Base-by-base conservation (phyloP, 2,329 filamentous ascomycete genomes). In the Cordyceps tenuipes region DNA sequence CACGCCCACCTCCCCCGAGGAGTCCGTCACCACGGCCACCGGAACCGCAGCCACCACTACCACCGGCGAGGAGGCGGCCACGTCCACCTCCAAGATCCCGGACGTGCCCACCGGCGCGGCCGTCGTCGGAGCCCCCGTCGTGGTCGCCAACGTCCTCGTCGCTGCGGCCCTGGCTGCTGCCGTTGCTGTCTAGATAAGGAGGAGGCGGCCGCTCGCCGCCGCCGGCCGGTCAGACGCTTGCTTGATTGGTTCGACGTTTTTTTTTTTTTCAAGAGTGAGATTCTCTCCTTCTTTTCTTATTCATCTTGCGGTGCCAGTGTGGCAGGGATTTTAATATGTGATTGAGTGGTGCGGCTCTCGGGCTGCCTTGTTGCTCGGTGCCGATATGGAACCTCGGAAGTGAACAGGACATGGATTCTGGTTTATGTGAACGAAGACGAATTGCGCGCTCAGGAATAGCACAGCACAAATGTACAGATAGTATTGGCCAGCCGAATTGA, bases 11-110 rank as follows among this genome's bases (percentile, higher is more conserved):
- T 57, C 29, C 29, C 29, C 29, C 29, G 29, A 29, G 29, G 29
- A 29, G 29, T 29, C 29, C 29, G 29, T 6, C 29, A 29, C 29
- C 29, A 29, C 65, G 41, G 60, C 61, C 55, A 61, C 58, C 17
- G 62, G 62, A n/a, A 59, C 31, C 31, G 62, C 62, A 39, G 57
- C 44, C 23, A 61, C 62, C 7, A 64, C 60, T n/a, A 59, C 62
- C 7, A 64, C 60, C 21, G 61, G 57, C 2, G 54, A 4, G 29
- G 62, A 4, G 29, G 62, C 26, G 57, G 60, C 57, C 39, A 43
- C 39, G 26, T 36, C 47, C 8, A 31, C 50, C 15, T 34, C 48
- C 9, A 48, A 23, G 6, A 56, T 48, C 26, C 62, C 34, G 9
- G 36, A 59, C 31, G 58, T 62, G 4, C 52, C 60, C 15, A 60